A percentile compares a stretch with the other conserved stretches of the same genome.
Evolutionary conservation across 352 stramenopile genomes (phyloP).

Genomic region (Halophytophthora batemanensis): DNA sequence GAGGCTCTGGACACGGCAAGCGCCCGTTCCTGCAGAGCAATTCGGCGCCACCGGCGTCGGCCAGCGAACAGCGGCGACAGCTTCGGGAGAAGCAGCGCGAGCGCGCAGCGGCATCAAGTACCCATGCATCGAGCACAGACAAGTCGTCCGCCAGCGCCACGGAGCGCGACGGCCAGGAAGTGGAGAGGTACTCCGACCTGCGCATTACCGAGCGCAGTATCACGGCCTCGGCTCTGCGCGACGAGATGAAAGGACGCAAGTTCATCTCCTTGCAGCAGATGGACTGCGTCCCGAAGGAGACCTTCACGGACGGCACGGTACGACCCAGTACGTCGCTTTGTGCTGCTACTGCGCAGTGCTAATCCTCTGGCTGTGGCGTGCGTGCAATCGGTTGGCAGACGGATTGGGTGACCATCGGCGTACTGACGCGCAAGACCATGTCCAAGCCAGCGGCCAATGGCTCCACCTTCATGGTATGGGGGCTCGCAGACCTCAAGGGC

Average conservation of each 20-base stretch:
- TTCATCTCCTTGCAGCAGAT: conserved; percentile 63
- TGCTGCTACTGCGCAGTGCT: background rate
- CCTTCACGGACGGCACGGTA: conserved; percentile 57
- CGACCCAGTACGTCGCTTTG: background rate
- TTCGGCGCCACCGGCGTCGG: conserved; percentile 1
- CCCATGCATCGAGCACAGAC: conserved; percentile 14
- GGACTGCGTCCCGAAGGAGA: conserved; percentile 48
- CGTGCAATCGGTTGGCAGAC: conserved; percentile 21
- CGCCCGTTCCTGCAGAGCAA: conserved; percentile 15
- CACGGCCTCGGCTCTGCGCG: conserved; percentile 32
- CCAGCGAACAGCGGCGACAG: conserved; percentile 2
- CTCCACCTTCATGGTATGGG: conserved; percentile 80
- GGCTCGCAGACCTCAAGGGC: conserved; percentile 61
- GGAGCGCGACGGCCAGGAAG: conserved; percentile 15
- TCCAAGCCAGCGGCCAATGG: conserved; percentile 65
- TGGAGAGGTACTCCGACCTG: conserved; percentile 60
- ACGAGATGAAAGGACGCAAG: conserved; percentile 68
- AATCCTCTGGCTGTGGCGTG: background rate
- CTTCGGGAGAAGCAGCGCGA: background rate
- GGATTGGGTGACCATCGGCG: conserved; percentile 83
- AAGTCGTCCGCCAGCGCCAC: conserved; percentile 10
- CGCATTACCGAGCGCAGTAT: conserved; percentile 58
- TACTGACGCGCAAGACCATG: conserved; percentile 66
- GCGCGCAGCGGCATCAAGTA: conserved; percentile 6
- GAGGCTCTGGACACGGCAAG: conserved; percentile 5